A percentile compares a stretch with the other conserved stretches of the same genome.
Evolutionary conservation across 169 alveolate genomes (phyloP).

Genomic region (Eimeria falciformis): DNA sequence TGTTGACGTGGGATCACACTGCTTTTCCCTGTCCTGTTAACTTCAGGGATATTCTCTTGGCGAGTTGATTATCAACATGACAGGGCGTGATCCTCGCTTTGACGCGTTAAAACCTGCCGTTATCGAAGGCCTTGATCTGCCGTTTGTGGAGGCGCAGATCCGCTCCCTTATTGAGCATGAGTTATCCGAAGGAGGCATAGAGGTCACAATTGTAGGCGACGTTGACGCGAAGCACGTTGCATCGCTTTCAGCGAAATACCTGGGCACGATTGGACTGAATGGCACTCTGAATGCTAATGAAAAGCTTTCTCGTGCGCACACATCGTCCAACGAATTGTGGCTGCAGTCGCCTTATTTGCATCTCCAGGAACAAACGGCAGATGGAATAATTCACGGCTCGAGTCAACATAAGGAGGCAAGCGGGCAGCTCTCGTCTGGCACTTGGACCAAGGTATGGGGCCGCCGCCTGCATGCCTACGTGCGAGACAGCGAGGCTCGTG

Average conservation of each 20-base stretch:
- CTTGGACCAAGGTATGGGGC: conserved; percentile 63
- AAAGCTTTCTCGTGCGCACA: neutral
- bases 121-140: conserved; percentile 12
- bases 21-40: too few species aligned
- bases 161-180: conserved; percentile 40
- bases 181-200: conserved; percentile 46
- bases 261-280: conserved; percentile 51
- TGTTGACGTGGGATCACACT: too few species aligned
- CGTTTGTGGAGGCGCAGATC: conserved; percentile 22
- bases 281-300: neutral
- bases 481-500: conserved; percentile 87
- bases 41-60: conserved; percentile 75
- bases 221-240: conserved; percentile 43
- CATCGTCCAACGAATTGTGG: neutral
- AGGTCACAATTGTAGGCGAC: conserved; percentile 73
- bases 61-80: conserved; percentile 70
- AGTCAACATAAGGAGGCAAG: neutral
- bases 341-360: conserved; percentile 26
- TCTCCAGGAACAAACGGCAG: conserved; percentile 22
- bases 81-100: conserved; percentile 73
- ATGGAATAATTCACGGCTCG: conserved; percentile 2
- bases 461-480: conserved; percentile 73
- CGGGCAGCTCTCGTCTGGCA: conserved; percentile 28
- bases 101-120: conserved; percentile 46
- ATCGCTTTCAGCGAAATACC: conserved; percentile 45